Evolutionary conservation across 208 protist genomes (phyloP).

Genomic region (Leishmania tropica): DNA sequence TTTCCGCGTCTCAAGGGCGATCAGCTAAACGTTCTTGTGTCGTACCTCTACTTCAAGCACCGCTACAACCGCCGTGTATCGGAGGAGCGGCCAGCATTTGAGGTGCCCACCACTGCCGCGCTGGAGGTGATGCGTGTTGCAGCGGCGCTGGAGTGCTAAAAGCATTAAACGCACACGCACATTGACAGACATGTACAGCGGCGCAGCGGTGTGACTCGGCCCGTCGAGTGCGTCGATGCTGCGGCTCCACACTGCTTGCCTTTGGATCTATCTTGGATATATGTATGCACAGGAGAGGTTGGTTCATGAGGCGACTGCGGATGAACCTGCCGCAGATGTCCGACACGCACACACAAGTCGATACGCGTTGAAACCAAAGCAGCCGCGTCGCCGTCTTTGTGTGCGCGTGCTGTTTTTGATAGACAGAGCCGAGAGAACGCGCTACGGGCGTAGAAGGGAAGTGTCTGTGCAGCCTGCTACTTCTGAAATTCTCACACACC

Average conservation of each 20-base stretch:
- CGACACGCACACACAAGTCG: not conserved
- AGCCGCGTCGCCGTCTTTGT: not conserved
- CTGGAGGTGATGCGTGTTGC: conserved; percentile 84
- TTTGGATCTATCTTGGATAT: not conserved
- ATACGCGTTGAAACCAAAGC: not conserved
- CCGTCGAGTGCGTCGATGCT: not conserved
- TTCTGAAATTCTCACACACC: not conserved
- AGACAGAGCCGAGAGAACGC: not conserved
- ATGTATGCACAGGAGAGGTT: not conserved
- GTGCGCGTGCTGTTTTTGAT: not conserved
- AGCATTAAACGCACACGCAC: not conserved
- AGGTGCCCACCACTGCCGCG: conserved; percentile 53
- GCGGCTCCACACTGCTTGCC: not conserved
- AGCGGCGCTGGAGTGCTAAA: conserved; percentile 64
- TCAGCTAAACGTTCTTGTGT: conserved; percentile 66
- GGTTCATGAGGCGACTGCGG: not conserved
- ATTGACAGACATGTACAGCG: not conserved
- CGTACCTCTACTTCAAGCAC: conserved; percentile 89
- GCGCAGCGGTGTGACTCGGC: not conserved
- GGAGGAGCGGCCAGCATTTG: conserved; percentile 59
- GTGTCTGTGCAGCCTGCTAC: not conserved
- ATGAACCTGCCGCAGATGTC: not conserved
- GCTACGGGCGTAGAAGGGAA: not conserved
- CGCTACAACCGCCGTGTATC: conserved; percentile 61
- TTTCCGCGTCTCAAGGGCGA: conserved; percentile 55